Evolutionary conservation across 345 rosid species (phyloP).

Genomic region (Bruguiera parviflora): DNA sequence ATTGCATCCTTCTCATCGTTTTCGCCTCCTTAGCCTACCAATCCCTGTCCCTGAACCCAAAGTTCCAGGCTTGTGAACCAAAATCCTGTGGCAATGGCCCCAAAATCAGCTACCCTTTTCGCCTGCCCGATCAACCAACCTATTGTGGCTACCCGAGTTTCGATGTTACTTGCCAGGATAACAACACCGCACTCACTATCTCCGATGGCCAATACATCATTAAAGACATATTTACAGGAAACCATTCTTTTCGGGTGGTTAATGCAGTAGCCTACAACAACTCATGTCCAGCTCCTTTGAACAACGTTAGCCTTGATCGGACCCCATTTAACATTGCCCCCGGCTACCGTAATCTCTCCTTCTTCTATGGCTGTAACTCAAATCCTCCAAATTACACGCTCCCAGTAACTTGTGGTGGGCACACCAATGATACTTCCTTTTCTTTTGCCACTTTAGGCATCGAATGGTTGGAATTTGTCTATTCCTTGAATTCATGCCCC

Average conservation of each 20-base stretch:
- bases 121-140: constrained; percentile 38
- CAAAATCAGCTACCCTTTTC: constrained; percentile 47
- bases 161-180: constrained; percentile 36
- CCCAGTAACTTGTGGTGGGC: constrained; percentile 28
- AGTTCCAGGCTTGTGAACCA: constrained; percentile 48
- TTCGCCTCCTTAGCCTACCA: constrained; percentile 14
- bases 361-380: constrained; percentile 45
- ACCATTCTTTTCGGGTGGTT: constrained; percentile 32
- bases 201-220: constrained; percentile 43
- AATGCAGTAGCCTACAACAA: constrained; percentile 33
- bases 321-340: constrained; percentile 43
- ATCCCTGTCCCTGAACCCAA: constrained; percentile 28
- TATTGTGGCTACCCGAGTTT: constrained; percentile 55
- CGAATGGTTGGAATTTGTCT: background rate
- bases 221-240: constrained; percentile 34
- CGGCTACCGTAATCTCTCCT: constrained; percentile 22
- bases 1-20: constrained; percentile 15
- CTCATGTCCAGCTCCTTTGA: constrained; percentile 38
- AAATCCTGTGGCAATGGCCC: constrained; percentile 45
- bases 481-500: constrained; percentile 30
- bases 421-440: constrained; percentile 16
- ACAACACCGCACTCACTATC: constrained; percentile 39
- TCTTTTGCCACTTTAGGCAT: constrained; percentile 41
- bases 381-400: constrained; percentile 1
- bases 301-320: constrained; percentile 38